phyloP scores from a whole-genome alignment of 495 filamentous ascomycete species.

The Aspergillus diversus region DNA sequence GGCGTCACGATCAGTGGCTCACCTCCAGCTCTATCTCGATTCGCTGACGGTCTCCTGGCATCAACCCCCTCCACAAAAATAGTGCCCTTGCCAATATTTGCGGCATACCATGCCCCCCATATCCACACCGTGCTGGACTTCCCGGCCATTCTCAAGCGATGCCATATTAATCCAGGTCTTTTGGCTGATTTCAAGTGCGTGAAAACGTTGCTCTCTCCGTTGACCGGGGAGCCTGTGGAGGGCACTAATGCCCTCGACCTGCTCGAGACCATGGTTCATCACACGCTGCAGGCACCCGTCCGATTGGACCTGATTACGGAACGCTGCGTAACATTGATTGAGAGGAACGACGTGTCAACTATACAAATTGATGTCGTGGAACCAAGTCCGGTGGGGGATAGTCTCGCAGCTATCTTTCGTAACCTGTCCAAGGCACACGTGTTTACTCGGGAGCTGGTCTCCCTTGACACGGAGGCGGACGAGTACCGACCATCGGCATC shows the following conservation, averaged over 20 bases:
- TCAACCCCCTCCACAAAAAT: neutral
- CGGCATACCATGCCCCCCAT: neutral
- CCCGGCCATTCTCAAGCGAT: neutral
- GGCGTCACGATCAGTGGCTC: constrained; percentile 5
- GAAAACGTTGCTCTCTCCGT: neutral
- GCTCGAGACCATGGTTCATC: neutral
- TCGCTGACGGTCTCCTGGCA: neutral
- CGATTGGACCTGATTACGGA: neutral
- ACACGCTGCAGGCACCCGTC: neutral
- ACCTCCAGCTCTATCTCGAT: neutral
- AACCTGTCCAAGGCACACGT: neutral
- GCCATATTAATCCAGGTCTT: neutral
- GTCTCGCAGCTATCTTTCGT: neutral
- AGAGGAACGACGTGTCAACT: neutral
- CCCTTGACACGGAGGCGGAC: neutral
- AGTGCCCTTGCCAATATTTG: neutral
- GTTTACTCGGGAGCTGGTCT: neutral
- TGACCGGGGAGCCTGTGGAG: neutral
- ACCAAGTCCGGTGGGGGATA: neutral
- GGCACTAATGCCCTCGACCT: neutral
- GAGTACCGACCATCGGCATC: neutral
- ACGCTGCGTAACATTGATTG: neutral
- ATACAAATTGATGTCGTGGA: neutral
- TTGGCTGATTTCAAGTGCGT: neutral
- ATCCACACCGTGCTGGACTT: neutral